Conservation (phyloP, 495 filamentous ascomycete species). For the Penicillium pancosmium region DNA sequence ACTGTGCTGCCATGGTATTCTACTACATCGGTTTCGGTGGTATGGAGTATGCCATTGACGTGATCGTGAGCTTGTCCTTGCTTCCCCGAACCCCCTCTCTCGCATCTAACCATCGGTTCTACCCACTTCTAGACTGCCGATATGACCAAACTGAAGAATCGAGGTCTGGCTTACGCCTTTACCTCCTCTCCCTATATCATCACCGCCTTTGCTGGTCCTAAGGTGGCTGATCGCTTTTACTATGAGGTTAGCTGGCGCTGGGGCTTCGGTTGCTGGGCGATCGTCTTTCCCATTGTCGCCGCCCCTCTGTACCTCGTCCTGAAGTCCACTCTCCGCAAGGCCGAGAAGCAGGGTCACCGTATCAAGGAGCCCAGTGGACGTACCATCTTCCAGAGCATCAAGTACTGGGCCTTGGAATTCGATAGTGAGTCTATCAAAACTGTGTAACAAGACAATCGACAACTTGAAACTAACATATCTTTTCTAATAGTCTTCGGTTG, state of each 20-base stretch:
- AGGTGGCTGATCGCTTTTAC: conserved; percentile 49
- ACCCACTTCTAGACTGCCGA: conserved; percentile 49
- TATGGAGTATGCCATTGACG: conserved; percentile 50
- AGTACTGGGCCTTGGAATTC: conserved; percentile 25
- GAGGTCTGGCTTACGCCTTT: conserved; percentile 59
- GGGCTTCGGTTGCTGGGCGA: conserved; percentile 62
- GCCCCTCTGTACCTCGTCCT: conserved; percentile 48
- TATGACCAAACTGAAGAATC: conserved; percentile 57
- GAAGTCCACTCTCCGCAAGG: conserved; percentile 53
- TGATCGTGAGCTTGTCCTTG: conserved; percentile 33
- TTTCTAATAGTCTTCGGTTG: conserved; percentile 43
- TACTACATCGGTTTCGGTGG: conserved; percentile 54
- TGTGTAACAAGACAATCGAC: conserved; percentile 16
- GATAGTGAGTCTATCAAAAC: conserved; percentile 20
- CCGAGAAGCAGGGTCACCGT: conserved; percentile 39
- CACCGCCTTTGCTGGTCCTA: conserved; percentile 55
- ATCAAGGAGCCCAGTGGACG: conserved; percentile 32
- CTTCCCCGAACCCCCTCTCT: neutral
- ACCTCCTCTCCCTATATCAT: conserved; percentile 61
- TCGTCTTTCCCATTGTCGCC: conserved; percentile 57
- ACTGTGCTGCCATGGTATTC: conserved; percentile 52
- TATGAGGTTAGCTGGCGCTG: conserved; percentile 56
- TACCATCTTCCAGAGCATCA: conserved; percentile 19
- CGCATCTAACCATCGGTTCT: neutral
- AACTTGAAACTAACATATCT: neutral